phyloP scores from a whole-genome alignment of 768 basidiomycete species.

The Dentipellis sp. region DNA sequence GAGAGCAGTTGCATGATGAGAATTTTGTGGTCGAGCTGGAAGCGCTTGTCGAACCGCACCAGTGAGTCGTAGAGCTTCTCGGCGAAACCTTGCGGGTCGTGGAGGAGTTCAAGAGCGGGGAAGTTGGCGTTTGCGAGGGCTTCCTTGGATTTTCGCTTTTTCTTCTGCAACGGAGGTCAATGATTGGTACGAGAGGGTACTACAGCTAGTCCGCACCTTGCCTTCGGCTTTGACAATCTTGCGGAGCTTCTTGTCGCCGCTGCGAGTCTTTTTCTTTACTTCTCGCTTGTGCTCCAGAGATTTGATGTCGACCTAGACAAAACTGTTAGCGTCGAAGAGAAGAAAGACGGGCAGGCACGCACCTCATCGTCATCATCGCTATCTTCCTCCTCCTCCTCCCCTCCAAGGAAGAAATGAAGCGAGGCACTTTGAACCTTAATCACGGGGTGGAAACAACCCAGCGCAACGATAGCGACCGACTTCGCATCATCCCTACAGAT shows the following conservation, averaged over 20 bases:
- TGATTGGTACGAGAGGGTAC: not conserved
- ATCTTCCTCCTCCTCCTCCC: conserved; percentile 66
- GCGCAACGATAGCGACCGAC: conserved; percentile 82
- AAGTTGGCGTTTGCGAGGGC: conserved; percentile 54
- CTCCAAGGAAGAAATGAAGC: conserved; percentile 93
- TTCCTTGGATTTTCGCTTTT: conserved; percentile 15
- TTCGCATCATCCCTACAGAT: conserved; percentile 73
- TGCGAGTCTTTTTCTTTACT: conserved; percentile 88
- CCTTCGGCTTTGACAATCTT: conserved; percentile 67
- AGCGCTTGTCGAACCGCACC: conserved; percentile 84
- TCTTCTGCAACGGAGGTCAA: conserved; percentile 24
- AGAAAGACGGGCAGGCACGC: not conserved
- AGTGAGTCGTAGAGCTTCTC: conserved; percentile 89
- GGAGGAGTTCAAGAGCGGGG: conserved; percentile 83
- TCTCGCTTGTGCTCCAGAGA: conserved; percentile 79
- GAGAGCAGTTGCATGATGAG: conserved; percentile 95
- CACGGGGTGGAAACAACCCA: conserved; percentile 90
- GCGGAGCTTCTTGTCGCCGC: conserved; percentile 71
- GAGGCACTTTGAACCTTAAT: conserved; percentile 93
- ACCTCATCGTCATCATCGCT: conserved; percentile 60
- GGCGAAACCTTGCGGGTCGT: conserved; percentile 92
- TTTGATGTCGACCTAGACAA: conserved; percentile 50
- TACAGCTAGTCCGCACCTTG: conserved; percentile 36
- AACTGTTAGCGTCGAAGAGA: conserved; percentile 5
- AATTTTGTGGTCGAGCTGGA: conserved; percentile 94